phyloP scores from a whole-genome alignment of 2,329 filamentous ascomycete species.

The Xylaria multiplex region DNA sequence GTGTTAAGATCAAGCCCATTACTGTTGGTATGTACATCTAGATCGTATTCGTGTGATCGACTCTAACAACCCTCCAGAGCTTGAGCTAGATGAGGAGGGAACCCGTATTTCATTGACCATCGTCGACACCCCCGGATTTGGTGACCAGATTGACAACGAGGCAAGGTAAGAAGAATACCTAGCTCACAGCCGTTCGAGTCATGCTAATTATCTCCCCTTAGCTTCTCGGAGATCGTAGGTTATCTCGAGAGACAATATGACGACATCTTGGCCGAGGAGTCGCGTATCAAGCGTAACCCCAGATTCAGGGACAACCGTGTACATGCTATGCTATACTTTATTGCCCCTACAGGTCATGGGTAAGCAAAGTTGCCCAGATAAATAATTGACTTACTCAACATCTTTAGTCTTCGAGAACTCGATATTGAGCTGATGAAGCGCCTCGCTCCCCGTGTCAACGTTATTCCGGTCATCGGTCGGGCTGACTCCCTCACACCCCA shows the following conservation, averaged over 20 bases:
- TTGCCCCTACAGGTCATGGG: slow-evolving; percentile 97
- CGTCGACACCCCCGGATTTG: slow-evolving; percentile 97
- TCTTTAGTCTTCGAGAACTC: slow-evolving; percentile 86
- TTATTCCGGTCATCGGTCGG: slow-evolving; percentile 98
- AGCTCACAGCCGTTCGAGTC: slow-evolving; percentile 4
- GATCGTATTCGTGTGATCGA: slow-evolving; percentile 35
- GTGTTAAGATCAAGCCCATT: slow-evolving; percentile 97
- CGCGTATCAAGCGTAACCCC: slow-evolving; percentile 99
- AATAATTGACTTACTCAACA: slow-evolving; percentile 34
- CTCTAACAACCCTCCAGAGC: slow-evolving; percentile 64
- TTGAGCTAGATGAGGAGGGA: slow-evolving; percentile 97
- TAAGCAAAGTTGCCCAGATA: slow-evolving; percentile 56
- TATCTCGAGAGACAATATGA: slow-evolving; percentile 99
- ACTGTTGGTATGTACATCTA: slow-evolving; percentile 80
- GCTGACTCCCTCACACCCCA: slow-evolving; percentile 96
- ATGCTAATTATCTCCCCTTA: slow-evolving; percentile 50
- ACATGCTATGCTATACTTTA: slow-evolving; percentile 98
- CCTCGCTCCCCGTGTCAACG: slow-evolving; percentile 96
- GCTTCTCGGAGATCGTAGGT: slow-evolving; percentile 96
- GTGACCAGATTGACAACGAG: slow-evolving; percentile 99
- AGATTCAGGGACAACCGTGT: slow-evolving; percentile 99
- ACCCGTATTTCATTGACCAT: slow-evolving; percentile 98
- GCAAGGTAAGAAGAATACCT: slow-evolving; percentile 72
- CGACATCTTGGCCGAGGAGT: slow-evolving; percentile 98
- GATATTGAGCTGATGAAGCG: slow-evolving; percentile 99